Evolutionary conservation across 2,329 filamentous ascomycete genomes (phyloP).

Genomic region (Cladosporium cucumerinum): DNA sequence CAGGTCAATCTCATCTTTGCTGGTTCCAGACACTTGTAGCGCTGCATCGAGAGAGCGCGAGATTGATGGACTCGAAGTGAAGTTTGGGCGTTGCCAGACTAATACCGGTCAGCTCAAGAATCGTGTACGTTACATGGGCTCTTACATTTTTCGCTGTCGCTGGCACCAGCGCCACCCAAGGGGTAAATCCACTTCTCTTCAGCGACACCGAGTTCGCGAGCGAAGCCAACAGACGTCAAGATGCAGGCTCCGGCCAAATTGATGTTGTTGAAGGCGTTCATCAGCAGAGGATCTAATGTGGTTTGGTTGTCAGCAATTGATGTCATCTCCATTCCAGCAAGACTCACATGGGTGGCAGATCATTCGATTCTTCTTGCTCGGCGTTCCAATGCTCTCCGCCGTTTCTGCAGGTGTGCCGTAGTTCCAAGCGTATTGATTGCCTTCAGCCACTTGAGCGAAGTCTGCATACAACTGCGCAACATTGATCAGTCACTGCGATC

Average conservation of each 20-base stretch:
- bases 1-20: slow-evolving; percentile 54
- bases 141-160: slow-evolving; percentile 55
- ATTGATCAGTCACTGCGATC: neutral
- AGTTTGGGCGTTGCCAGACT: slow-evolving; percentile 63
- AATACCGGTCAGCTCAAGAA: neutral
- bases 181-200: slow-evolving; percentile 61
- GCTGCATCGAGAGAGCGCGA: slow-evolving; percentile 55
- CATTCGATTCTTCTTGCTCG: slow-evolving; percentile 60
- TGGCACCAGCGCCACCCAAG: slow-evolving; percentile 60
- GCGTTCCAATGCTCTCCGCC: slow-evolving; percentile 51
- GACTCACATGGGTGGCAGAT: slow-evolving; percentile 64
- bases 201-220: slow-evolving; percentile 53
- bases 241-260: slow-evolving; percentile 62
- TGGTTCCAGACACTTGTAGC: slow-evolving; percentile 48
- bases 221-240: slow-evolving; percentile 56
- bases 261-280: slow-evolving; percentile 70
- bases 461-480: slow-evolving; percentile 52
- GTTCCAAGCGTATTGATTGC: slow-evolving; percentile 57
- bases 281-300: slow-evolving; percentile 59
- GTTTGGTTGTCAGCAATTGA: neutral
- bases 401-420: slow-evolving; percentile 47
- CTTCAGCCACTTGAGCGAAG: slow-evolving; percentile 56
- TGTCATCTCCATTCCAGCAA: neutral
- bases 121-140: neutral
- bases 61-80: slow-evolving; percentile 57